Conservation (phyloP, 345 rosid genomes). For the Populus euphratica region DNA sequence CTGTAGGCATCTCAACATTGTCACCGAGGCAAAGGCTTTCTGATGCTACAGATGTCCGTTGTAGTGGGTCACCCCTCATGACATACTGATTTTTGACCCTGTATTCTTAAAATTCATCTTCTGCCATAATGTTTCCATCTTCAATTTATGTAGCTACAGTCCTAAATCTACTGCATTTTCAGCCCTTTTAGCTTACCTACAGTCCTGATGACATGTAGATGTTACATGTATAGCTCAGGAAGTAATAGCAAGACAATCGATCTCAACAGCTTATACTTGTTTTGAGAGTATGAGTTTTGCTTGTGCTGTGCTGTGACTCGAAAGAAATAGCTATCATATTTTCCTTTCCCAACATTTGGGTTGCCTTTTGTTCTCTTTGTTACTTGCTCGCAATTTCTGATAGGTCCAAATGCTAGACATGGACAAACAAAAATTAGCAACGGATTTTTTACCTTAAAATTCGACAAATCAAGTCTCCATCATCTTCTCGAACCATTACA, state of each 20-base stretch:
- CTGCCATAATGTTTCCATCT: constrained; percentile 10
- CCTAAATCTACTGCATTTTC: neutral
- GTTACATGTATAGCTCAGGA: constrained; percentile 19
- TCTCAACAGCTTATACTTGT: neutral
- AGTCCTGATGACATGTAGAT: constrained; percentile 1
- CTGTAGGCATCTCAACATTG: constrained; percentile 55
- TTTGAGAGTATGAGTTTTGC: neutral
- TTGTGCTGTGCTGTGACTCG: constrained; percentile 4
- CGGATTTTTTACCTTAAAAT: neutral
- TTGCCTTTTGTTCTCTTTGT: neutral
- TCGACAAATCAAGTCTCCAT: neutral
- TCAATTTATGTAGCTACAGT: neutral
- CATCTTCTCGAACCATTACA: neutral
- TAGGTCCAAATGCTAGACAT: neutral
- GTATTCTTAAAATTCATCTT: neutral
- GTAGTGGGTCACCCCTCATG: constrained; percentile 86
- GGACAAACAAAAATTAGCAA: neutral
- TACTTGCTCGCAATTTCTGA: too few species aligned
- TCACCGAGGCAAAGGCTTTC: constrained; percentile 88
- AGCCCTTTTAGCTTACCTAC: constrained; percentile 3
- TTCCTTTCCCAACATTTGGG: neutral
- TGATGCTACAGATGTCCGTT: constrained; percentile 85
- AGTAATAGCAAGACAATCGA: neutral
- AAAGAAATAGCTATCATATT: neutral
- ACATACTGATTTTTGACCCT: constrained; percentile 47